phyloP scores from a whole-genome alignment of 2,329 filamentous ascomycete species.

The Tricladium varicosporioides region DNA sequence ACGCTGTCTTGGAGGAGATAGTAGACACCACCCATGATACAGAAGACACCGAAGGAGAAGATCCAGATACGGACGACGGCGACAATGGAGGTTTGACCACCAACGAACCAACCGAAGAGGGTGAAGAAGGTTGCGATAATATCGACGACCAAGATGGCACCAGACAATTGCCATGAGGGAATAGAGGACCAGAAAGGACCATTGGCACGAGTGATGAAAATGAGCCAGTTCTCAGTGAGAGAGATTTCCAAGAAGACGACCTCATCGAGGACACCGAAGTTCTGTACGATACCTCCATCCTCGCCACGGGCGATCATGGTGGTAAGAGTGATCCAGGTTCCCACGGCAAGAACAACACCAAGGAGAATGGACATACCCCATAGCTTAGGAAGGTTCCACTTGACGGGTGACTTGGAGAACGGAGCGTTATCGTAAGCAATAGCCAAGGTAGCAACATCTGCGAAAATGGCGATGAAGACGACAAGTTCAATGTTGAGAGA shows the following conservation, averaged over 20 bases:
- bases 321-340: conserved; percentile 86
- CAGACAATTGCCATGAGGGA: conserved; percentile 79
- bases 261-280: conserved; percentile 77
- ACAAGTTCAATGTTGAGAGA: conserved; percentile 83
- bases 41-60: conserved; percentile 88
- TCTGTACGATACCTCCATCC: conserved; percentile 83
- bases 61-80: conserved; percentile 87
- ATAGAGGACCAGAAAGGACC: conserved; percentile 89
- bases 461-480: conserved; percentile 93
- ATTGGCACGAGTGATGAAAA: conserved; percentile 93
- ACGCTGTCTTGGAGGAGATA: conserved; percentile 79
- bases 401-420: conserved; percentile 81
- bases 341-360: conserved; percentile 75
- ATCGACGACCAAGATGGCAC: conserved; percentile 79
- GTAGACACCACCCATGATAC: conserved; percentile 70
- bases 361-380: conserved; percentile 91
- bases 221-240: conserved; percentile 92
- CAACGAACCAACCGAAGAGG: conserved; percentile 79
- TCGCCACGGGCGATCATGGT: conserved; percentile 71
- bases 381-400: conserved; percentile 92
- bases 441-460: conserved; percentile 85
- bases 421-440: conserved; percentile 94
- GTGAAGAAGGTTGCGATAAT: conserved; percentile 82
- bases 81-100: conserved; percentile 70
- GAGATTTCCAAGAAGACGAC: conserved; percentile 89